Evolutionary conservation across 371 early-diverging fungal species (phyloP), one percentile per base, ranked within the genome.

Genomic region (Mortierella sp.): DNA sequence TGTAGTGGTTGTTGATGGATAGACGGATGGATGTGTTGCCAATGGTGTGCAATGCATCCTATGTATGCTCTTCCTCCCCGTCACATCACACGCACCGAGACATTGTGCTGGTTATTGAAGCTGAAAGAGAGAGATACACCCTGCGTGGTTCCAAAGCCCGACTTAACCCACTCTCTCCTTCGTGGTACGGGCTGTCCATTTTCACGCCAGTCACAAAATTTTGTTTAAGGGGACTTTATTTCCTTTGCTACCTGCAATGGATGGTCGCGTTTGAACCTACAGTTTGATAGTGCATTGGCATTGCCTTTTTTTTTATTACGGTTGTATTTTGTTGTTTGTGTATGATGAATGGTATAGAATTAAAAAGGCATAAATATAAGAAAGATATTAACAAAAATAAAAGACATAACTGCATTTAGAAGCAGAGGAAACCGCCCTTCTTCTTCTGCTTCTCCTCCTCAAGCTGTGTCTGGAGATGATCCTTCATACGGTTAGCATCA

Each of bases 381-480:
- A 31, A 24, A 70, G 19, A 60, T 76, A 54, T 54, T 3, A 57
- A 21, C 19, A 26, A 6, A 19, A 63, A 34, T 7, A 34, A 34
- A 31, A n/a, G 8, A 24, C 13, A 44, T 11, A 34, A 16, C 55
- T 54, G 42, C n/a, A 19, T 60, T 73, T 84, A 85, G 63, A 85
- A 85, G 78, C 86, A 85, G 42, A 81, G 65, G 78, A 85, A 85
- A 68, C 68, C 68, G 8, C 86, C 80, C 78, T 82, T 85, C 86
- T 85, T 85, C 86, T 85, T 85, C 65, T 79, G 79, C 82, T 45
- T 79, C 80, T 70, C 79, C 42, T 76, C 80, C 47, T 85, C 86
- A 48, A 85, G 79, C 75, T 77, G 79, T 26, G 70, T 54, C 79
- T 81, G 77, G 42, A 85, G 60, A 7, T 48, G 81, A 45, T 85